These are phyloP conservation scores for Cryptococcus jaspeensis DNA, from an alignment of 1,284 basidiomycete species.

Conservation along the genomic window DNA sequence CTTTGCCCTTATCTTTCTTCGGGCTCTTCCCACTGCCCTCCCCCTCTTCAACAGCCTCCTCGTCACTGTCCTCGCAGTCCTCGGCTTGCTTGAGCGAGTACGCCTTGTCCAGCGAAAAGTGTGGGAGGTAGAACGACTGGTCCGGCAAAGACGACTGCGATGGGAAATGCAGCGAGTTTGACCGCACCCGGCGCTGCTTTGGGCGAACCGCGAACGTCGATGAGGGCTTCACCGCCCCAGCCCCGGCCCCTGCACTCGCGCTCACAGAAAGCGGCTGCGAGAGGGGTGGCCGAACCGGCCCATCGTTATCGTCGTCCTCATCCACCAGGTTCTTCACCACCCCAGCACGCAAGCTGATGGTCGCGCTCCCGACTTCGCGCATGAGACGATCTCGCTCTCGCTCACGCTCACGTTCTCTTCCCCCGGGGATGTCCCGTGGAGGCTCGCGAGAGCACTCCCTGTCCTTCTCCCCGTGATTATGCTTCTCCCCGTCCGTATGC, in stretches of 20 bases:
- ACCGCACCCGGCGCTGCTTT: conserved; percentile 17
- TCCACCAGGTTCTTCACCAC: conserved; percentile 12
- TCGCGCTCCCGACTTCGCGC: conserved; percentile 34
- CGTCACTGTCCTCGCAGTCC: no score
- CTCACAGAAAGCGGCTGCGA: no score
- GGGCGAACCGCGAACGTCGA: conserved; percentile 1
- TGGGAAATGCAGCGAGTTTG: conserved; percentile 35
- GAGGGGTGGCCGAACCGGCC: background rate
- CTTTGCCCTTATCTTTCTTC: background rate
- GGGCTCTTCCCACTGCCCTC: background rate
- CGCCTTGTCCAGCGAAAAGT: conserved; percentile 49
- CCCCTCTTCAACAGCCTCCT: background rate
- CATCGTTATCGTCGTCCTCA: conserved; percentile 18
- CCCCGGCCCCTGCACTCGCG: no score
- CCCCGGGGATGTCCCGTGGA: background rate
- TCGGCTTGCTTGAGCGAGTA: conserved; percentile 35
- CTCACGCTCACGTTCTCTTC: no score
- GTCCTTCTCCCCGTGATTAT: background rate
- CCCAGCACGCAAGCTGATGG: conserved; percentile 29
- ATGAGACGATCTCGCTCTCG: conserved; percentile 7
- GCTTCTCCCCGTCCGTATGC: background rate
- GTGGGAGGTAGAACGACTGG: conserved; percentile 40
- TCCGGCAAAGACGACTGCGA: conserved; percentile 10
- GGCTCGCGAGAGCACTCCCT: background rate
- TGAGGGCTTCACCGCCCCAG: background rate